These are phyloP conservation scores for Syncephalis plumigaleata DNA, from an alignment of 371 early-diverging fungal genomes.

Conservation along the genomic window DNA sequence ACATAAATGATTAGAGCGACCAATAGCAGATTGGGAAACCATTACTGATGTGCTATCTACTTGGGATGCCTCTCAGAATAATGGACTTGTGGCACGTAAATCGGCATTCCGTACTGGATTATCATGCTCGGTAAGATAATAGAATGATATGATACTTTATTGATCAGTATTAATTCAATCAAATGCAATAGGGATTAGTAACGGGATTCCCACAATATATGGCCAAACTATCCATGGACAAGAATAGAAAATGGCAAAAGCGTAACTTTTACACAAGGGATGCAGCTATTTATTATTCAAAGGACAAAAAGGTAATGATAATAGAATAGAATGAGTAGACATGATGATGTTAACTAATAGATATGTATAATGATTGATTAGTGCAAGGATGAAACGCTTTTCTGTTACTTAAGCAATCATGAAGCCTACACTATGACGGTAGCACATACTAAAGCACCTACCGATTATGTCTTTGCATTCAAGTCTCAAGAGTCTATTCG, in stretches of 20 bases:
- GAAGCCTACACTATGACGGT: slow-evolving; percentile 61
- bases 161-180: background rate
- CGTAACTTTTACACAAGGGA: slow-evolving; percentile 43
- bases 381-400: slow-evolving; percentile 27
- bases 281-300: slow-evolving; percentile 45
- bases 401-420: slow-evolving; percentile 51
- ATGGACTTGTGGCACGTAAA: slow-evolving; percentile 53
- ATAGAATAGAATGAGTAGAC: too few relatives aligned
- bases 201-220: too few relatives aligned
- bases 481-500: slow-evolving; percentile 56
- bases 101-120: slow-evolving; percentile 32
- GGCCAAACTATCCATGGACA: slow-evolving; percentile 6
- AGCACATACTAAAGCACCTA: slow-evolving; percentile 44
- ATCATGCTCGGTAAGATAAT: slow-evolving; percentile 18
- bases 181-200: background rate
- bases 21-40: slow-evolving; percentile 77
- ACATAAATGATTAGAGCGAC: slow-evolving; percentile 78
- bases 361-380: slow-evolving; percentile 5
- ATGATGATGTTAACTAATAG: too few relatives aligned
- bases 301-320: slow-evolving; percentile 36
- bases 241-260: slow-evolving; percentile 62
- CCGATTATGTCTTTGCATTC: slow-evolving; percentile 64
- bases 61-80: slow-evolving; percentile 53
- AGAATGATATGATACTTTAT: background rate
- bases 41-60: slow-evolving; percentile 54